Conservation (phyloP, 1,284 basidiomycete genomes). For the Boletus smithii region DNA sequence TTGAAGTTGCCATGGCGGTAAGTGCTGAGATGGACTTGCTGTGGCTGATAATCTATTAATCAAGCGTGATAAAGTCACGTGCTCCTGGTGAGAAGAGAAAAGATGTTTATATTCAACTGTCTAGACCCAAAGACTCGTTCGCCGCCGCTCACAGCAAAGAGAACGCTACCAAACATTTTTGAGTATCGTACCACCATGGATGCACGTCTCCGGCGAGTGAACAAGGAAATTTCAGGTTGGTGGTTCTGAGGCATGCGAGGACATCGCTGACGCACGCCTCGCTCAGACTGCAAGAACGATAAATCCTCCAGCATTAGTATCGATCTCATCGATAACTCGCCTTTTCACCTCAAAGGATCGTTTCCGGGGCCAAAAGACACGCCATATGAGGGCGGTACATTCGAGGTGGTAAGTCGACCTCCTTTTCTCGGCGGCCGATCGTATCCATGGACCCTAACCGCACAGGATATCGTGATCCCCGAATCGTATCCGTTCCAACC, state of each 20-base stretch:
- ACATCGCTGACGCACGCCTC: slow-evolving; percentile 2
- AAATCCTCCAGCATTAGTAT: slow-evolving; percentile 82
- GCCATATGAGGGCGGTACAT: slow-evolving; percentile 91
- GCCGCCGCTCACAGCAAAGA: too few relatives aligned
- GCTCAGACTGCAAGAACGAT: slow-evolving; percentile 88
- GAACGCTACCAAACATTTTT: neutral
- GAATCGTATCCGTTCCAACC: slow-evolving; percentile 96
- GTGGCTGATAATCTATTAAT: too few relatives aligned
- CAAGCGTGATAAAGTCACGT: slow-evolving; percentile 32
- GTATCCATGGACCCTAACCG: slow-evolving; percentile 5
- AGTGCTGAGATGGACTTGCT: too few relatives aligned
- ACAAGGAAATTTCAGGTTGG: slow-evolving; percentile 87
- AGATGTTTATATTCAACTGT: slow-evolving; percentile 11
- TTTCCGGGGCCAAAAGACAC: slow-evolving; percentile 94
- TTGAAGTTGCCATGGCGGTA: slow-evolving; percentile 35
- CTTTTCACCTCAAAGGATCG: slow-evolving; percentile 85
- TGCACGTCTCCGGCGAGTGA: slow-evolving; percentile 83
- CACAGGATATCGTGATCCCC: slow-evolving; percentile 91
- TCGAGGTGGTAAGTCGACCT: slow-evolving; percentile 77
- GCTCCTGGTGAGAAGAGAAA: slow-evolving; percentile 3
- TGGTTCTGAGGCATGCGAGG: slow-evolving; percentile 1
- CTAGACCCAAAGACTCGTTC: too few relatives aligned
- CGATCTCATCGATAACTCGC: slow-evolving; percentile 82
- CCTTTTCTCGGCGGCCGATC: slow-evolving; percentile 8
- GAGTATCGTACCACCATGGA: slow-evolving; percentile 52